These are phyloP conservation scores for Punica granatum DNA, from an alignment of 345 rosid species.

Conservation along the genomic window DNA sequence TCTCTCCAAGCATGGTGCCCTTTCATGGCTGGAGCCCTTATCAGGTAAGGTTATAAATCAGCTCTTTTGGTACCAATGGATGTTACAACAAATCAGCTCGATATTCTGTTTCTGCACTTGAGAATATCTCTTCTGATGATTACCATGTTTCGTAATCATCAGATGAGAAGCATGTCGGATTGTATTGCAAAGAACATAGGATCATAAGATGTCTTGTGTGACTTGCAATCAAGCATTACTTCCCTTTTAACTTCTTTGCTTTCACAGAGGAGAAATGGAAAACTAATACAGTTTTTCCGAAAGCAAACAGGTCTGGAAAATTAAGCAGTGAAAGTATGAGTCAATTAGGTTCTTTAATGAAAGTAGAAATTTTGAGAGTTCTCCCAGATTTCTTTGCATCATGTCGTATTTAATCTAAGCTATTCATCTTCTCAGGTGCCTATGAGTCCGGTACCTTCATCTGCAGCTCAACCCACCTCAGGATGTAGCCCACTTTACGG, in stretches of 20 bases:
- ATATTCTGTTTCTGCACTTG: background rate
- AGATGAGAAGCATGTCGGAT: background rate
- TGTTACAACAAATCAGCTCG: background rate
- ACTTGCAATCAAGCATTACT: background rate
- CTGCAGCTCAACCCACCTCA: conserved; percentile 44
- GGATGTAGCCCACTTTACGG: conserved; percentile 60
- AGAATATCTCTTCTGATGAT: too few species aligned
- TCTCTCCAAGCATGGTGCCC: conserved; percentile 71
- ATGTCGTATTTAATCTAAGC: background rate
- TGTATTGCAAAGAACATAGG: background rate
- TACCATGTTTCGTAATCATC: background rate
- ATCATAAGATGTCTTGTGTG: background rate
- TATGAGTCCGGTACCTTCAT: conserved; percentile 46
- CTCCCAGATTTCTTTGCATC: background rate
- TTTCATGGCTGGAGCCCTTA: conserved; percentile 65
- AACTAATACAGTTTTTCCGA: background rate
- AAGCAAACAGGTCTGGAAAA: background rate
- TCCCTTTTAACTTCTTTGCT: background rate
- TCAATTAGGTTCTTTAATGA: background rate
- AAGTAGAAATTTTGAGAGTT: background rate
- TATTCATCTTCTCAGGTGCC: conserved; percentile 32
- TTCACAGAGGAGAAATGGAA: background rate
- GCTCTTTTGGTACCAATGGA: background rate
- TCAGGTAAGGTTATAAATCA: conserved; percentile 36
- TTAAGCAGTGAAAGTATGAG: background rate